Conservation (phyloP, 2,329 filamentous ascomycete species). For the Hyphodiscus sp. region DNA sequence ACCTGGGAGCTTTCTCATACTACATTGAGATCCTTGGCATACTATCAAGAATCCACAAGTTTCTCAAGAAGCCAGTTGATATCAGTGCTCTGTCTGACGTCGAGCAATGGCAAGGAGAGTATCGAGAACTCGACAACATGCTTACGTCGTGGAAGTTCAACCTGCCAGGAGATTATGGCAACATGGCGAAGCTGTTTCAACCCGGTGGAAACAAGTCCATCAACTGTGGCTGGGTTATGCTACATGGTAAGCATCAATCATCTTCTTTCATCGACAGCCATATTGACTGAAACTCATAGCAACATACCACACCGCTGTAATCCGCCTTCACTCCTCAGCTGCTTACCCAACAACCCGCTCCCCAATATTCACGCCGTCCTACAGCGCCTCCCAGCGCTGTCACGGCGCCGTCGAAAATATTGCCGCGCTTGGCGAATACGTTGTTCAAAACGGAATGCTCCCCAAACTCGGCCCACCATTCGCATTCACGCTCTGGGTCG, state of each 20-base stretch:
- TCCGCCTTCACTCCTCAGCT: slow-evolving; percentile 84
- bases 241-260: slow-evolving; percentile 45
- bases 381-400: slow-evolving; percentile 77
- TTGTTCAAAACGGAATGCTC: slow-evolving; percentile 67
- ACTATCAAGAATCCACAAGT: slow-evolving; percentile 79
- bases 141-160: slow-evolving; percentile 79
- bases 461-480: slow-evolving; percentile 82
- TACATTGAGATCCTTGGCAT: slow-evolving; percentile 88
- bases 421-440: slow-evolving; percentile 69
- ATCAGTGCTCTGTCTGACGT: slow-evolving; percentile 80
- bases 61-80: slow-evolving; percentile 82
- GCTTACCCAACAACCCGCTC: slow-evolving; percentile 87
- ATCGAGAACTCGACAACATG: slow-evolving; percentile 75
- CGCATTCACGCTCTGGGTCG: slow-evolving; percentile 89
- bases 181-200: slow-evolving; percentile 73
- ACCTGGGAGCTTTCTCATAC: slow-evolving; percentile 80
- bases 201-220: slow-evolving; percentile 61
- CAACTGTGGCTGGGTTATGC: slow-evolving; percentile 82
- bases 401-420: slow-evolving; percentile 79
- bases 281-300: slow-evolving; percentile 36
- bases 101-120: slow-evolving; percentile 81
- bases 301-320: slow-evolving; percentile 83
- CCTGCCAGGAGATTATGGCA: slow-evolving; percentile 76
- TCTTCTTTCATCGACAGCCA: neutral
- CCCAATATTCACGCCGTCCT: slow-evolving; percentile 83